Conservation (phyloP, 2,329 filamentous ascomycete genomes). For the Fusarium agapanthi region DNA sequence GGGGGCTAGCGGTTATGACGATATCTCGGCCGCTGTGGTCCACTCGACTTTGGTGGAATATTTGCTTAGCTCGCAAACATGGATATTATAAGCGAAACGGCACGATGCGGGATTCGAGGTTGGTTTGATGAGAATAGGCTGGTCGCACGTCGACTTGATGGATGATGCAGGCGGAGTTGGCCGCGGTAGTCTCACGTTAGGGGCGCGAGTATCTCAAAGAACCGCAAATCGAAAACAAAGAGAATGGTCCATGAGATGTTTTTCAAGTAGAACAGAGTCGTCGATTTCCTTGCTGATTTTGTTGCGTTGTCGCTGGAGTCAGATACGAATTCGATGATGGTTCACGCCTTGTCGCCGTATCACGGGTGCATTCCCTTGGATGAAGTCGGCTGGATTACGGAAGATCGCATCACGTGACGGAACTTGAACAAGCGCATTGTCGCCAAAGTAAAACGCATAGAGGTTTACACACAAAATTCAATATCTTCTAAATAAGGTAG, state of each 20-base stretch:
- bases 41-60: slow-evolving; percentile 16
- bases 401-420: slow-evolving; percentile 36
- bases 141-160: slow-evolving; percentile 34
- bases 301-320: slow-evolving; percentile 13
- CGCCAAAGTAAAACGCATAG: neutral
- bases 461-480: neutral
- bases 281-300: neutral
- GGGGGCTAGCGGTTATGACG: slow-evolving; percentile 28
- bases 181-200: slow-evolving; percentile 17
- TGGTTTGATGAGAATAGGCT: slow-evolving; percentile 6
- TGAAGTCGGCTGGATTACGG: slow-evolving; percentile 36
- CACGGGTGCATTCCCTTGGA: slow-evolving; percentile 35
- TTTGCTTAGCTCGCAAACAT: slow-evolving; percentile 37
- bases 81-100: slow-evolving; percentile 24
- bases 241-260: slow-evolving; percentile 22
- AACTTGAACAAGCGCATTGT: neutral
- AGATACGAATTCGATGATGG: slow-evolving; percentile 34
- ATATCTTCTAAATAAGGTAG: neutral
- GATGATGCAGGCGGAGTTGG: slow-evolving; percentile 40
- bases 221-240: slow-evolving; percentile 23
- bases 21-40: slow-evolving; percentile 24
- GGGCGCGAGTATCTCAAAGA: slow-evolving; percentile 26
- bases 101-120: slow-evolving; percentile 16
- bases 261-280: neutral
- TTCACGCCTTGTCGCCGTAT: slow-evolving; percentile 37